Evolutionary conservation across 2,329 filamentous ascomycete species (phyloP), one percentile per base, ranked within the genome.

Genomic region (Penicillium sp.): DNA sequence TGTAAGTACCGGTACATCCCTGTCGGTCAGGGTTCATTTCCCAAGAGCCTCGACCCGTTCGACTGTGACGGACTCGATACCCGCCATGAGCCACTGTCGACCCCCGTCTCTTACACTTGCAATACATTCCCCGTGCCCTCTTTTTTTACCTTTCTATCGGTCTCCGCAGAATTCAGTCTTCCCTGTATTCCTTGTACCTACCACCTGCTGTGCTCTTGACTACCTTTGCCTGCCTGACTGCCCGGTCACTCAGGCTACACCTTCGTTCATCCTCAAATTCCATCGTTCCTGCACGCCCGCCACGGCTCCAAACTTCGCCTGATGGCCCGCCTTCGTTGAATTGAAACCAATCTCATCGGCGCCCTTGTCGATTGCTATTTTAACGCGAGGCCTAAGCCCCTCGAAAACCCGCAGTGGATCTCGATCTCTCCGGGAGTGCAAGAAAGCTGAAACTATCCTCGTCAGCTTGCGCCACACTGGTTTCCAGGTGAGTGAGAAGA

Each of bases 401-500:
- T 38, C 31, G 26, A 42, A 42, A 49, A 45, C 44, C 29, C 53
- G 42, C 23, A 38, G 60, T 62, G 60, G 60, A 60, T 57, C 54
- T 52, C 51, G 60, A 60, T 57, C 54, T 52, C 51, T 49, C 43
- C 28, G 28, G 47, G 45, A 54, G 56, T 60, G 51, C 60, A 57
- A 60, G 60, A 61, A 68, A 70, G 69, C 70, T 72, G 70, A 73
- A 69, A 63, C 59, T 51, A 49, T 49, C 51, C 59, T 66, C 63
- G 63, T 74, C 71, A 74, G 71, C 72, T 75, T 75, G 72, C 72
- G 72, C 72, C 72, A 75, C 72, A 74, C 70, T 73, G 64, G 64
- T 62, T 55, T 67, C 63, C 62, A 67, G 66, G 68, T 70, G 62
- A 68, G 66, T 51, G 50, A 50, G 45, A 50, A 49, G 52, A 60